Evolutionary conservation across 768 basidiomycete species (phyloP).

Genomic region (Ramaria rubella): DNA sequence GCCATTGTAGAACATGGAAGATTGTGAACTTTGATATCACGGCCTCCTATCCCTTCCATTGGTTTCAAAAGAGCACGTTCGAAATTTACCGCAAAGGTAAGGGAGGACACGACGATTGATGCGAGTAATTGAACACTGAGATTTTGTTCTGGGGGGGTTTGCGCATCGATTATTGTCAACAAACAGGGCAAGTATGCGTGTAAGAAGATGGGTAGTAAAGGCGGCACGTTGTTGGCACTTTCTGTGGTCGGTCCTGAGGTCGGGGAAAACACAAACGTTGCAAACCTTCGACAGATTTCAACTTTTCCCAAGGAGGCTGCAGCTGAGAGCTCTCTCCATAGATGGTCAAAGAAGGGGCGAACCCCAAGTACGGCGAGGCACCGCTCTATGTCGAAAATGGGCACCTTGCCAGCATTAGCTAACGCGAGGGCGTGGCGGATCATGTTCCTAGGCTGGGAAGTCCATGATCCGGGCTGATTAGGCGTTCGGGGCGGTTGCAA

Average conservation of each 20-base stretch:
- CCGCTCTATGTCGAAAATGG: slow-evolving; percentile 57
- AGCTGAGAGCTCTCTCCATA: slow-evolving; percentile 62
- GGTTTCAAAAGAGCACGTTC: slow-evolving; percentile 58
- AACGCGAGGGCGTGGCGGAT: slow-evolving; percentile 50
- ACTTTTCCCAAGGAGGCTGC: slow-evolving; percentile 51
- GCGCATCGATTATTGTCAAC: slow-evolving; percentile 48
- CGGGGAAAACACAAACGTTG: slow-evolving; percentile 57
- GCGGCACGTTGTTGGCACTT: slow-evolving; percentile 34
- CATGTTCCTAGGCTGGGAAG: slow-evolving; percentile 49
- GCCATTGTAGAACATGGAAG: slow-evolving; percentile 60
- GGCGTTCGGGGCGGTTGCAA: not conserved
- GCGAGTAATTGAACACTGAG: slow-evolving; percentile 57
- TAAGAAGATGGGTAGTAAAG: slow-evolving; percentile 68
- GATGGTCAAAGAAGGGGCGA: slow-evolving; percentile 51
- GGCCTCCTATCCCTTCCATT: slow-evolving; percentile 29
- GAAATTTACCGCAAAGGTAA: slow-evolving; percentile 62
- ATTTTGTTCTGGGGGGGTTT: slow-evolving; percentile 46
- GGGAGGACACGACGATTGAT: slow-evolving; percentile 54
- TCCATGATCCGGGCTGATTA: slow-evolving; percentile 27
- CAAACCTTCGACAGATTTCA: slow-evolving; percentile 57
- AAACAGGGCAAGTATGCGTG: slow-evolving; percentile 60
- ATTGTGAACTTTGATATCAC: slow-evolving; percentile 34
- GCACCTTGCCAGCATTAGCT: slow-evolving; percentile 56
- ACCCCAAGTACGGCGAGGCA: slow-evolving; percentile 56
- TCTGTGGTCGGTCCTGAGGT: slow-evolving; percentile 20